Percentiles rank a stretch among this genome's conserved stretches.
These are phyloP conservation scores for Starmerella bombi DNA, from an alignment of 805 yeast genomes.

Conservation along the genomic window DNA sequence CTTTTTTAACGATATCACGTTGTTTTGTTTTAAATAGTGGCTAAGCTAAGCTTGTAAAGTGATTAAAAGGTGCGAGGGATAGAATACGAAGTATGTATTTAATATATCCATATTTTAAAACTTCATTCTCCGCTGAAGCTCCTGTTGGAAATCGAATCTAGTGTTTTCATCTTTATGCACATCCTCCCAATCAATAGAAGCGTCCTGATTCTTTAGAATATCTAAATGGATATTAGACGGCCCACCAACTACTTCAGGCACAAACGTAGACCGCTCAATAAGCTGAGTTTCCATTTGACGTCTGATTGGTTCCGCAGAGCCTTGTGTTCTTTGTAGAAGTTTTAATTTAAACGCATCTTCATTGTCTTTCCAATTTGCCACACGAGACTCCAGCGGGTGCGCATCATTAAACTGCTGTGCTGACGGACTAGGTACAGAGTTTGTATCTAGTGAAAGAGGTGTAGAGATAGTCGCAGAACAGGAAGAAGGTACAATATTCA, in stretches of 20 bases:
- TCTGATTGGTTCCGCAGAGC: constrained; percentile 86
- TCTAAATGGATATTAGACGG: constrained; percentile 53
- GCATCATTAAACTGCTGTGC: constrained; percentile 28
- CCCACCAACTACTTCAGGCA: constrained; percentile 51
- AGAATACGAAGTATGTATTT: neutral
- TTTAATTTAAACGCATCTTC: constrained; percentile 61
- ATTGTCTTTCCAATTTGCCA: constrained; percentile 66
- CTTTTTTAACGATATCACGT: too few species aligned
- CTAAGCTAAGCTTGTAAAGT: too few species aligned
- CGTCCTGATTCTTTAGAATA: constrained; percentile 64
- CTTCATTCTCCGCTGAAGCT: constrained; percentile 48
- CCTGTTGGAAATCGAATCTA: constrained; percentile 49
- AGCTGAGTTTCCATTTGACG: constrained; percentile 79
- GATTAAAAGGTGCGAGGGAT: too few species aligned
- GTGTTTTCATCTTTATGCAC: constrained; percentile 41
- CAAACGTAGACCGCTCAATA: constrained; percentile 55
- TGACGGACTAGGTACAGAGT: constrained; percentile 11
- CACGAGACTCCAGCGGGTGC: constrained; percentile 74
- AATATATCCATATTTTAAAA: neutral
- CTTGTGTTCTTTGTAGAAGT: constrained; percentile 68
- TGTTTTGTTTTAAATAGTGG: too few species aligned
- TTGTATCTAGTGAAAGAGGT: neutral
- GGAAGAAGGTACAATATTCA: constrained; percentile 1
- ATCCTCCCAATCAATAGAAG: constrained; percentile 85
- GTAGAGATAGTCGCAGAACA: neutral